Evolutionary conservation across 495 filamentous ascomycete genomes (phyloP).

Genomic region (Aspergillus kassunensis): DNA sequence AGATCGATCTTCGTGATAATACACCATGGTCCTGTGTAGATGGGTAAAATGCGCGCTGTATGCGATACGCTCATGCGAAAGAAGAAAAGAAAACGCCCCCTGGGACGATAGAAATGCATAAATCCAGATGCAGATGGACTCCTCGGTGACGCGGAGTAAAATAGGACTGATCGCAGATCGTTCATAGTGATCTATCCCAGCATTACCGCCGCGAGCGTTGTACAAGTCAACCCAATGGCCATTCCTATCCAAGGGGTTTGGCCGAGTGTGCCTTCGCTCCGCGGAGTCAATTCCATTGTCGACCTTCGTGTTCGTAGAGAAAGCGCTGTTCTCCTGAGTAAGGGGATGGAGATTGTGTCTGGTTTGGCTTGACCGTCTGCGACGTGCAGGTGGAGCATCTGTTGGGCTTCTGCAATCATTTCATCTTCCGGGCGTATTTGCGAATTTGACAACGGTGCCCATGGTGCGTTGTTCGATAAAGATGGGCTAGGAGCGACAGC

Average conservation of each 20-base stretch:
- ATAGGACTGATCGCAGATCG: neutral
- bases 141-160: neutral
- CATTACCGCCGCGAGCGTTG: constrained; percentile 43
- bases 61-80: constrained; percentile 22
- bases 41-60: constrained; percentile 15
- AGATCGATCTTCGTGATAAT: constrained; percentile 3
- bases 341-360: constrained; percentile 11
- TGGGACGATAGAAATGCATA: constrained; percentile 8
- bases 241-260: constrained; percentile 49
- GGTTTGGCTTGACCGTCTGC: constrained; percentile 1
- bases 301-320: constrained; percentile 21
- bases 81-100: constrained; percentile 1
- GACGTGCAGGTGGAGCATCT: constrained; percentile 10
- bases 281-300: constrained; percentile 17
- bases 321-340: constrained; percentile 11
- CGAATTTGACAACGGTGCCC: constrained; percentile 26
- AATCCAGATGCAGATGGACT: constrained; percentile 19
- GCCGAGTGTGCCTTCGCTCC: constrained; percentile 44
- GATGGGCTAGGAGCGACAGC: constrained; percentile 20
- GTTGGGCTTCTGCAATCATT: constrained; percentile 9
- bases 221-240: constrained; percentile 45
- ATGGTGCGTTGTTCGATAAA: constrained; percentile 24
- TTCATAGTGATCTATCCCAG: constrained; percentile 27
- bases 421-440: constrained; percentile 10
- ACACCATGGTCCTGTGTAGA: constrained; percentile 1